phyloP scores from a whole-genome alignment of 257 asterid genomes.

The Salvia splendens region DNA sequence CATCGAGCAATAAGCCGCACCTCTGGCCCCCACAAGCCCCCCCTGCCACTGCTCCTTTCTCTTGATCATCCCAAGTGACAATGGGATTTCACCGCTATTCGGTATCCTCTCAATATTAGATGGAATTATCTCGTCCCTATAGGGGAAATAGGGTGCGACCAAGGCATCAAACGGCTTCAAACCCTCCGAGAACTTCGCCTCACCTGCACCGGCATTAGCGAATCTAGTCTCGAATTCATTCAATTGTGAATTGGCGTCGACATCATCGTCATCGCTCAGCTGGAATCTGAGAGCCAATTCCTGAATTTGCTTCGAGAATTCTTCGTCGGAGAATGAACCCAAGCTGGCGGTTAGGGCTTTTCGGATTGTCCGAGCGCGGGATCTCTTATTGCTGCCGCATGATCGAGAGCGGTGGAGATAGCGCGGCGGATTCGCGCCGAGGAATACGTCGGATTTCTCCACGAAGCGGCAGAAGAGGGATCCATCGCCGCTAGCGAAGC shows the following conservation, averaged over 20 bases:
- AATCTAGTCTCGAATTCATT: conserved; percentile 11
- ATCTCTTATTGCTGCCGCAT: conserved; percentile 34
- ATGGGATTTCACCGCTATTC: conserved; percentile 69
- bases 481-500: conserved; percentile 45
- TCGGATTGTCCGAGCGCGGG: conserved; percentile 36
- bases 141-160: conserved; percentile 56
- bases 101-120: conserved; percentile 69
- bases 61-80: conserved; percentile 80
- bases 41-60: conserved; percentile 66
- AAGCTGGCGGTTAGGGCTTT: conserved; percentile 55
- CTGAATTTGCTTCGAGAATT: conserved; percentile 59
- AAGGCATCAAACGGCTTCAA: conserved; percentile 42
- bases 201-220: conserved; percentile 24
- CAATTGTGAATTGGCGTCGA: conserved; percentile 19
- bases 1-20: conserved; percentile 72
- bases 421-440: conserved; percentile 39
- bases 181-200: conserved; percentile 33
- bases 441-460: conserved; percentile 41
- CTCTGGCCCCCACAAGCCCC: conserved; percentile 65
- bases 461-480: conserved; percentile 48
- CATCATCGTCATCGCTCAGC: conserved; percentile 31
- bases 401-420: conserved; percentile 55
- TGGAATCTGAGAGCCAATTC: conserved; percentile 52
- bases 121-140: conserved; percentile 55
- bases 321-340: conserved; percentile 83